A percentile compares a stretch with the other conserved stretches of the same genome.
phyloP scores from a whole-genome alignment of 2,329 filamentous ascomycete species.

The Cryphonectria carpinicola region DNA sequence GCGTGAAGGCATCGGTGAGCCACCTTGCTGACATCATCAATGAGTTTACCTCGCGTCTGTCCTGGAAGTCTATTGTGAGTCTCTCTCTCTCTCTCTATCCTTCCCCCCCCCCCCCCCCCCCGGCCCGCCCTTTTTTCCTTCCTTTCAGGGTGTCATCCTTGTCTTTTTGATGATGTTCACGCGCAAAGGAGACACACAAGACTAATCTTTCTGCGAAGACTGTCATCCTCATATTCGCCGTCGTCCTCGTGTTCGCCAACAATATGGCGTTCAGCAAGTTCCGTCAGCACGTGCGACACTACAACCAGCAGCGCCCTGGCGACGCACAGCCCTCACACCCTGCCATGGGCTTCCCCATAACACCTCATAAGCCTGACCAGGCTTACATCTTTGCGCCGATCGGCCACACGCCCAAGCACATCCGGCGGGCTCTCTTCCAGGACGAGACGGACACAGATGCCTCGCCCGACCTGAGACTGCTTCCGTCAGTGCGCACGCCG shows the following conservation, averaged over 20 bases:
- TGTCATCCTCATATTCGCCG: conserved; percentile 55
- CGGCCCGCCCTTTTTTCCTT: no score
- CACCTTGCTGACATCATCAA: conserved; percentile 94
- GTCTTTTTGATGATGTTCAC: no score
- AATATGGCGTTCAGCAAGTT: conserved; percentile 50
- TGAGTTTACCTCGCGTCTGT: conserved; percentile 65
- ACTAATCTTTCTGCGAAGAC: conserved; percentile 40
- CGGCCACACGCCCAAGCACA: conserved; percentile 50
- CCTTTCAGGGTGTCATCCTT: background rate
- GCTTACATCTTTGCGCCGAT: conserved; percentile 56
- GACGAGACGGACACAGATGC: conserved; percentile 58
- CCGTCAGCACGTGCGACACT: conserved; percentile 34
- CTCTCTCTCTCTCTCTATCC: background rate
- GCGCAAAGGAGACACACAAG: background rate
- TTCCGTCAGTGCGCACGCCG: conserved; percentile 52
- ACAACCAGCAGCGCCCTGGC: conserved; percentile 18
- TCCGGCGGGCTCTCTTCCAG: conserved; percentile 43
- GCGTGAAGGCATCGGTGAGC: conserved; percentile 79
- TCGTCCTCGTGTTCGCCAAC: conserved; percentile 54
- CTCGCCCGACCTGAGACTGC: conserved; percentile 48
- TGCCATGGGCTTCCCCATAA: conserved; percentile 32
- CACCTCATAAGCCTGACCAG: conserved; percentile 40
- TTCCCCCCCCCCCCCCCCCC: no score
- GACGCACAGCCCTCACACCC: conserved; percentile 13
- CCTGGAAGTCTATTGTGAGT: conserved; percentile 28